These are phyloP conservation scores for Irpex sp. DNA, from an alignment of 1,284 basidiomycete species.

Conservation along the genomic window DNA sequence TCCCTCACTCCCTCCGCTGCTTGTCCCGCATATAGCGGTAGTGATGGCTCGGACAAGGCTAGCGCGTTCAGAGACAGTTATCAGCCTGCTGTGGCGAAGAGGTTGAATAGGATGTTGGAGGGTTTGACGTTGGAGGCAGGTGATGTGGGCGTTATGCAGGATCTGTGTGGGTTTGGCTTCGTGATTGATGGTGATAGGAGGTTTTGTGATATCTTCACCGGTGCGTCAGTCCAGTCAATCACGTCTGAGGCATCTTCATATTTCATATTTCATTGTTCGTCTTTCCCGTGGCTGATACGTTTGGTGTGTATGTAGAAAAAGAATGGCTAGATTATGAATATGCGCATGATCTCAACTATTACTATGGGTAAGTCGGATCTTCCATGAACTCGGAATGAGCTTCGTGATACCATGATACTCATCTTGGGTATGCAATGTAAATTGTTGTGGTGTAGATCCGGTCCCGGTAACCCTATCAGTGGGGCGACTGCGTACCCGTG, in stretches of 20 bases:
- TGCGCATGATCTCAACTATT: constrained; percentile 53
- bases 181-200: constrained; percentile 35
- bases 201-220: constrained; percentile 31
- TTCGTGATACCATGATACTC: neutral
- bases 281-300: neutral
- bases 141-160: constrained; percentile 40
- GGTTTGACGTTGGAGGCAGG: constrained; percentile 30
- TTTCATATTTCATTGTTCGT: neutral
- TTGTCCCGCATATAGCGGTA: constrained; percentile 33
- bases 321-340: constrained; percentile 53
- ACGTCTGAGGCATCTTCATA: too few species aligned
- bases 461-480: constrained; percentile 40
- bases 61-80: constrained; percentile 30
- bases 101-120: constrained; percentile 34
- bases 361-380: constrained; percentile 34
- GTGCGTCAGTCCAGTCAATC: constrained; percentile 4
- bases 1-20: constrained; percentile 37
- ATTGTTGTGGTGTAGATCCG: constrained; percentile 23
- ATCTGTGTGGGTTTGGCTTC: constrained; percentile 38
- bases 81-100: constrained; percentile 27
- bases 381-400: too few species aligned
- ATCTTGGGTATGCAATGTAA: neutral
- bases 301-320: constrained; percentile 33
- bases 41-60: constrained; percentile 24
- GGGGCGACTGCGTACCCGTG: constrained; percentile 38